Base-by-base conservation (phyloP, 345 rosid species). In the Kernera saxatilis region DNA sequence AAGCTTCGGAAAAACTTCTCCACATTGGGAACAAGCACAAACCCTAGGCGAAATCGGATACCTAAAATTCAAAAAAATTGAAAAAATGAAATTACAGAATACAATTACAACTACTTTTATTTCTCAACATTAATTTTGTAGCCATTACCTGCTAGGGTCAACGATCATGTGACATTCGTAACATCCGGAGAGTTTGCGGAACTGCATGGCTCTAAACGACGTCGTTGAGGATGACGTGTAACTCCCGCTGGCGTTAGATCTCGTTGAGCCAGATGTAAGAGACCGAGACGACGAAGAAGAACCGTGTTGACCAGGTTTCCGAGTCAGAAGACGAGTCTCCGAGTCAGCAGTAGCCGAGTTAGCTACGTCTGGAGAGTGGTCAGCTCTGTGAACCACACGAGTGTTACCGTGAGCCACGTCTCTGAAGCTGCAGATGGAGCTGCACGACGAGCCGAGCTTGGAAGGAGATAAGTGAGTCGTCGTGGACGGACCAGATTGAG, bases 181-280 rank as follows among this genome's bases (percentile, higher is more conserved):
- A 50, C 99, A 94, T 43, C 99, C 93, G 35, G 99, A 94, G 75
- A 94, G 96, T 76, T 89, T 94, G 73, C 99, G 81, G 67, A 94
- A 87, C 67, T 91, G 99, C 90, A 91, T 89, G 85, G 84, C 91
- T 67, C 88, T 86, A 5, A 91, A 88, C 37, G 95, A 85, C n/a
- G 88, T 62, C 22, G 74, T 33, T 26, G 77, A 58, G 0, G 77
- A 75, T 56, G 80, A 71, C 68, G 77, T 77, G 80, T 65, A 65
- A 18, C 76, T 61, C 41, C 71, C 83, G 10, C 78, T 77, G 5
- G 74, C 54, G 58, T 74, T 84, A 71, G 96, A 78, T 82, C 93
- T 81, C 33, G 81, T 71, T n/a, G 91, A 76, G 46, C 81, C 82
- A 17, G 81, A 48, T 3, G 46, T 76, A 56, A 81, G 54, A 15